Conservation (phyloP, 192 early-diverging fungal genomes). For the Umbelopsis vinacea region DNA sequence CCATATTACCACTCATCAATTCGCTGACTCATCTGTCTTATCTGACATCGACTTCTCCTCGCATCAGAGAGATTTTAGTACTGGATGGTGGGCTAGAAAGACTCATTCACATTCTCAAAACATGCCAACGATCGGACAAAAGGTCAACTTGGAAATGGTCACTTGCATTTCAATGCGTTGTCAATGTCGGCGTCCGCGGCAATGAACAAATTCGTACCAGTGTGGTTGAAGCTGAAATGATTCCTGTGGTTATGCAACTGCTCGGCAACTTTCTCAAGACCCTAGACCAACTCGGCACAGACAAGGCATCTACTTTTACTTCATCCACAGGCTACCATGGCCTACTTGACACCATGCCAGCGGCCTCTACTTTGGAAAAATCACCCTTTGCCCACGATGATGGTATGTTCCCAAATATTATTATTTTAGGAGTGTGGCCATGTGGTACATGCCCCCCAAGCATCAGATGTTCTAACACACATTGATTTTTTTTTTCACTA, state of each 20-base stretch:
- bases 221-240: constrained; percentile 85
- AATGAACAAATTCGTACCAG: constrained; percentile 78
- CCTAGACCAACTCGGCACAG: constrained; percentile 39
- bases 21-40: constrained; percentile 91
- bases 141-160: constrained; percentile 82
- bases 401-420: constrained; percentile 24
- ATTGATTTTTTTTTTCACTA: background rate
- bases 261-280: constrained; percentile 67
- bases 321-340: background rate
- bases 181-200: constrained; percentile 86
- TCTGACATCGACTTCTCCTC: constrained; percentile 79
- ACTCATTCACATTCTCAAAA: constrained; percentile 76
- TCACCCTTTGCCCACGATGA: constrained; percentile 24
- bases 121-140: constrained; percentile 50
- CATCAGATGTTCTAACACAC: background rate
- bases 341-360: constrained; percentile 11
- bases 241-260: constrained; percentile 80
- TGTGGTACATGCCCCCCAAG: constrained; percentile 10
- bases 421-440: constrained; percentile 20
- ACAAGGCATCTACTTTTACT: background rate
- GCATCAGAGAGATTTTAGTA: constrained; percentile 80
- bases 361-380: constrained; percentile 7
- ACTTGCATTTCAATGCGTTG: constrained; percentile 81
- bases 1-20: constrained; percentile 84
- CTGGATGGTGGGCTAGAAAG: constrained; percentile 90